phyloP scores from a whole-genome alignment of 768 basidiomycete genomes.

The Suillus plorans region DNA sequence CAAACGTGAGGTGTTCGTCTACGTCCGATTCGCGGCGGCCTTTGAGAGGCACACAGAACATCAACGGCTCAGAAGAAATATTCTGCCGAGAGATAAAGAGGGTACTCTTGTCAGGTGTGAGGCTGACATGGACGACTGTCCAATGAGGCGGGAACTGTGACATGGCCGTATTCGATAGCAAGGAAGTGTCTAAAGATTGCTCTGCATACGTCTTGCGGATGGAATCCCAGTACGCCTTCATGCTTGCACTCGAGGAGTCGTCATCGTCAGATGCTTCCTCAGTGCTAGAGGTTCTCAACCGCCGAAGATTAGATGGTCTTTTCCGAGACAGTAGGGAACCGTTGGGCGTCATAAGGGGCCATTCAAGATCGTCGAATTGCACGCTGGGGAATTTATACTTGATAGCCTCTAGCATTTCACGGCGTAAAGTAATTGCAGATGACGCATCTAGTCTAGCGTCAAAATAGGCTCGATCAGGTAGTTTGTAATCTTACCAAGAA shows the following conservation, averaged over 20 bases:
- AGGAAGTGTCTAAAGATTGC: constrained; percentile 38
- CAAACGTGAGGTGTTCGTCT: constrained; percentile 73
- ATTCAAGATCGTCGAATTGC: constrained; percentile 64
- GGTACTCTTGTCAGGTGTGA: constrained; percentile 80
- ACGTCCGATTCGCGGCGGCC: constrained; percentile 75
- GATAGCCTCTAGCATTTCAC: constrained; percentile 86
- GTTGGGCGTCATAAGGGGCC: constrained; percentile 58
- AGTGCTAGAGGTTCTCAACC: constrained; percentile 23
- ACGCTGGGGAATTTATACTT: constrained; percentile 59
- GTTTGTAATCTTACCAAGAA: constrained; percentile 50
- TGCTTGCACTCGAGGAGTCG: constrained; percentile 34
- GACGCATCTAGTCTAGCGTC: constrained; percentile 56
- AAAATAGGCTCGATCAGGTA: neutral
- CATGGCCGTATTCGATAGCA: constrained; percentile 41
- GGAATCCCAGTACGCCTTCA: constrained; percentile 62
- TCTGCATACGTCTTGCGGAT: constrained; percentile 56
- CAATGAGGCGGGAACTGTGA: constrained; percentile 68
- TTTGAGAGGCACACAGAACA: constrained; percentile 89
- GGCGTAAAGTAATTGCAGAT: constrained; percentile 72
- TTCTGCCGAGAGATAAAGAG: constrained; percentile 83
- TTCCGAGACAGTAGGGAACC: constrained; percentile 36
- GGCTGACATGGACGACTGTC: constrained; percentile 80
- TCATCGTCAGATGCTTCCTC: constrained; percentile 30
- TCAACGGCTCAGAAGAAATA: constrained; percentile 55
- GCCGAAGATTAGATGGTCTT: constrained; percentile 14